These are phyloP conservation scores for Linanthus parryae DNA, from an alignment of 148 eudicot genomes.

Conservation along the genomic window DNA sequence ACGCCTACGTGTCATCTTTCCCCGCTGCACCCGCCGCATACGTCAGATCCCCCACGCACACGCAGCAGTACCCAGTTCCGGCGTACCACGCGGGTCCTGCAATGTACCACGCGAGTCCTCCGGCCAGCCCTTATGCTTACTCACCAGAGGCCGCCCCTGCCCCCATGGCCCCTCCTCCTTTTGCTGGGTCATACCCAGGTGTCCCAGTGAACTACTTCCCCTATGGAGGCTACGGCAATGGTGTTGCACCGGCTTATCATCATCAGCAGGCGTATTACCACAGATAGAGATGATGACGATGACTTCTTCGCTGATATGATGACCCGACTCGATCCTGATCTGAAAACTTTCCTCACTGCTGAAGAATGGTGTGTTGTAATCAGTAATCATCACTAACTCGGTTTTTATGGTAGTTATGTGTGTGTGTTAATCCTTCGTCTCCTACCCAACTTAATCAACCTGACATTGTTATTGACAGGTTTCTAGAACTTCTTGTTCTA, in stretches of 20 bases:
- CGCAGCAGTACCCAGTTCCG: constrained; percentile 72
- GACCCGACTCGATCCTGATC: constrained; percentile 32
- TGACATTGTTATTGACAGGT: constrained; percentile 5
- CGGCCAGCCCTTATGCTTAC: constrained; percentile 58
- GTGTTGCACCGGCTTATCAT: constrained; percentile 65
- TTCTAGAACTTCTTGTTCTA: constrained; percentile 29
- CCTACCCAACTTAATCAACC: constrained; percentile 1
- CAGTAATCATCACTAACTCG: too few species aligned
- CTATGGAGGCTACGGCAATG: constrained; percentile 66
- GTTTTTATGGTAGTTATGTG: constrained; percentile 64
- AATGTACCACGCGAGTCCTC: constrained; percentile 44
- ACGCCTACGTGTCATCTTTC: constrained; percentile 92
- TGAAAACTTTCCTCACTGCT: too few species aligned
- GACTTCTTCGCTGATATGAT: constrained; percentile 60
- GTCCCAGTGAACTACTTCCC: constrained; percentile 62
- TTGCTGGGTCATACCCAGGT: constrained; percentile 59
- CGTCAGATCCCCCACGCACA: constrained; percentile 69
- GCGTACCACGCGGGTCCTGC: constrained; percentile 48
- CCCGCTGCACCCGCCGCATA: constrained; percentile 76
- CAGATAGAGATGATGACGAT: constrained; percentile 41
- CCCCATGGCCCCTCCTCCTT: constrained; percentile 33
- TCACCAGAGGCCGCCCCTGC: constrained; percentile 6
- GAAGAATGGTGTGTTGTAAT: too few species aligned
- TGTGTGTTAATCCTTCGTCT: constrained; percentile 44
- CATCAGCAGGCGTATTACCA: constrained; percentile 93